A percentile compares a stretch with the other conserved stretches of the same genome.
Conservation (phyloP, 169 alveolate species). For the Babesia sp. region DNA sequence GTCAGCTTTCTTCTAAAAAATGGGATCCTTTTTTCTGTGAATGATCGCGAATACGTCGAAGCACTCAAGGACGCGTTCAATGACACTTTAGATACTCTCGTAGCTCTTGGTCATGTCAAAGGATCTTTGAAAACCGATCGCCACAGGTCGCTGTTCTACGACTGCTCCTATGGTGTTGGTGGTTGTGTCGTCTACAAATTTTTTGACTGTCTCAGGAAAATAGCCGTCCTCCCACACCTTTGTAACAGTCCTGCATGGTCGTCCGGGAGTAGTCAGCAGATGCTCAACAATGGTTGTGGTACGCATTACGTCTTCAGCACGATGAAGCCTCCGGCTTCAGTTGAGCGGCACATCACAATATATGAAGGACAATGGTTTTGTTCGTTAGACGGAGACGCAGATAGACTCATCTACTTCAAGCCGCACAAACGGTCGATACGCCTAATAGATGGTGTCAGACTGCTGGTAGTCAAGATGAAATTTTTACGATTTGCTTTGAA, state of each 20-base stretch:
- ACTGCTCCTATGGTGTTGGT: conserved; percentile 61
- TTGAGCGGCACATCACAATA: neutral
- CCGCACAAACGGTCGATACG: conserved; percentile 24
- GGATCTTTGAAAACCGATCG: neutral
- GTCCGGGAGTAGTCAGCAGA: neutral
- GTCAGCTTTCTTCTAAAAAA: conserved; percentile 40
- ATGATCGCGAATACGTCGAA: conserved; percentile 20
- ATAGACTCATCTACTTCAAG: conserved; percentile 66
- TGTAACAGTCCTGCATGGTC: conserved; percentile 19
- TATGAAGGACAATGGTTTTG: conserved; percentile 54
- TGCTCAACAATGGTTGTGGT: conserved; percentile 58
- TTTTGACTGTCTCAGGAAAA: conserved; percentile 38
- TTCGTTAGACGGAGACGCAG: conserved; percentile 78
- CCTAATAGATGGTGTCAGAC: conserved; percentile 67
- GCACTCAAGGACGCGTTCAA: conserved; percentile 6
- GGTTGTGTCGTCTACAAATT: conserved; percentile 24
- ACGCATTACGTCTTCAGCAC: conserved; percentile 69
- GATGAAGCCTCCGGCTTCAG: conserved; percentile 18
- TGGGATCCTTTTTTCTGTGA: neutral
- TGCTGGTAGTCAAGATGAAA: conserved; percentile 49
- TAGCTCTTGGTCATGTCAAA: conserved; percentile 21
- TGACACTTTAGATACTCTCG: neutral
- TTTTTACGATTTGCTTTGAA: conserved; percentile 42
- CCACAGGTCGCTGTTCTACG: conserved; percentile 22
- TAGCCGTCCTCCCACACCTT: conserved; percentile 28